A percentile compares a stretch with the other conserved stretches of the same genome.
phyloP scores from a whole-genome alignment of 371 early-diverging fungal genomes.

The Mucor racemosus region DNA sequence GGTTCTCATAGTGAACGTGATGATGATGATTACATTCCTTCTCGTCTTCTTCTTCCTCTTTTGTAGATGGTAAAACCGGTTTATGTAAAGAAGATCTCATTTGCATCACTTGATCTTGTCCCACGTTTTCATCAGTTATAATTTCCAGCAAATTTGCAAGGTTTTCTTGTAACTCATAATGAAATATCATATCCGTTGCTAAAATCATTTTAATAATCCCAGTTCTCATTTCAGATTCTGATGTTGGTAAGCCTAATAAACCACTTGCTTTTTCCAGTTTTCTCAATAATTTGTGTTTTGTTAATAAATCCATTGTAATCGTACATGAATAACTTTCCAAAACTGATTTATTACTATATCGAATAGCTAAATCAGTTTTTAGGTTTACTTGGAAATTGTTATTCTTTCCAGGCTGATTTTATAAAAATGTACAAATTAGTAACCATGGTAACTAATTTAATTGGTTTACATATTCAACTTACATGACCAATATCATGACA shows the following conservation, averaged over 20 bases:
- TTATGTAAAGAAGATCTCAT: constrained; percentile 15
- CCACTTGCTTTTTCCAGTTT: constrained; percentile 33
- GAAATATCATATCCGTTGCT: constrained; percentile 90
- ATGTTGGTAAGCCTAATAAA: constrained; percentile 40
- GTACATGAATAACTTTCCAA: constrained; percentile 87
- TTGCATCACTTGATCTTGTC: constrained; percentile 7
- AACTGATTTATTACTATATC: constrained; percentile 78
- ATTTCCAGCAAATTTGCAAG: constrained; percentile 49
- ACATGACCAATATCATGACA: constrained; percentile 93
- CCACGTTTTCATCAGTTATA: constrained; percentile 18
- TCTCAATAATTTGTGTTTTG: constrained; percentile 70
- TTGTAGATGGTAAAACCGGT: constrained; percentile 26
- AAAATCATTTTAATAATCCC: constrained; percentile 72
- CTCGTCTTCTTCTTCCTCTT: constrained; percentile 32
- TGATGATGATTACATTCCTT: constrained; percentile 2
- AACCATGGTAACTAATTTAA: neutral
- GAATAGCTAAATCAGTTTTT: constrained; percentile 70
- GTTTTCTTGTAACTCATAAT: constrained; percentile 79
- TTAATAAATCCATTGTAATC: constrained; percentile 69
- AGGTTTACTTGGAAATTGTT: constrained; percentile 89
- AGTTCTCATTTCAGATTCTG: constrained; percentile 56
- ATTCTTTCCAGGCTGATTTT: constrained; percentile 82
- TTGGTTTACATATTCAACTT: constrained; percentile 43
- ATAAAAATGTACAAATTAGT: neutral
- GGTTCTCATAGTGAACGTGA: neutral